These are phyloP conservation scores for Cicer chorassanicum DNA, from an alignment of 306 rosid genomes.

Conservation along the genomic window DNA sequence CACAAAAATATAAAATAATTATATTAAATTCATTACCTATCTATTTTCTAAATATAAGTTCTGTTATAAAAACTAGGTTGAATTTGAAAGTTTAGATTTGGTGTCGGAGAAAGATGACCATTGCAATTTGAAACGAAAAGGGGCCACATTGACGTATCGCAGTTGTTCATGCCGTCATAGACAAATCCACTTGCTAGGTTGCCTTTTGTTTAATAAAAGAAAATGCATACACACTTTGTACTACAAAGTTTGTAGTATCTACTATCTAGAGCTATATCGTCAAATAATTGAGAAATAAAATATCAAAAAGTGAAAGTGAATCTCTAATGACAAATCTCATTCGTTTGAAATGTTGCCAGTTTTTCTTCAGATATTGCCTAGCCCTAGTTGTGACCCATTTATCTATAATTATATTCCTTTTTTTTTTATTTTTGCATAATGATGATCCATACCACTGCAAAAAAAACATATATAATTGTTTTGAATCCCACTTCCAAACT, in stretches of 20 bases:
- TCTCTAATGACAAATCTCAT: slow-evolving; percentile 30
- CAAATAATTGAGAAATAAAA: slow-evolving; percentile 32
- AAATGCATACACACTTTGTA: neutral
- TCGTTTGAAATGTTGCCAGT: neutral
- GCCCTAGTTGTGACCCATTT: slow-evolving; percentile 7
- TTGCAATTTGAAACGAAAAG: too few relatives aligned
- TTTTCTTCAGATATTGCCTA: neutral
- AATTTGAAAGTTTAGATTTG: too few relatives aligned
- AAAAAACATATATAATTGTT: too few relatives aligned
- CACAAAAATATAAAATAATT: too few relatives aligned
- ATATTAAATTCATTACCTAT: too few relatives aligned
- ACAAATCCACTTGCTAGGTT: neutral
- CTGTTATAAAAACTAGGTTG: too few relatives aligned
- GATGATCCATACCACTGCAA: too few relatives aligned
- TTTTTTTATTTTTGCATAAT: too few relatives aligned
- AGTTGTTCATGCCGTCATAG: neutral
- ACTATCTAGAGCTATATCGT: neutral
- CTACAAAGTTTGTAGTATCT: neutral
- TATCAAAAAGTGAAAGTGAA: neutral
- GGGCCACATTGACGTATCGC: neutral
- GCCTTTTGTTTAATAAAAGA: neutral
- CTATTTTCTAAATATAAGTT: too few relatives aligned
- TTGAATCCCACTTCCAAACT: too few relatives aligned
- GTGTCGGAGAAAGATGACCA: too few relatives aligned
- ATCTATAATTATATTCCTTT: neutral